phyloP scores from a whole-genome alignment of 2,329 filamentous ascomycete genomes.

The Colletotrichum siamense region DNA sequence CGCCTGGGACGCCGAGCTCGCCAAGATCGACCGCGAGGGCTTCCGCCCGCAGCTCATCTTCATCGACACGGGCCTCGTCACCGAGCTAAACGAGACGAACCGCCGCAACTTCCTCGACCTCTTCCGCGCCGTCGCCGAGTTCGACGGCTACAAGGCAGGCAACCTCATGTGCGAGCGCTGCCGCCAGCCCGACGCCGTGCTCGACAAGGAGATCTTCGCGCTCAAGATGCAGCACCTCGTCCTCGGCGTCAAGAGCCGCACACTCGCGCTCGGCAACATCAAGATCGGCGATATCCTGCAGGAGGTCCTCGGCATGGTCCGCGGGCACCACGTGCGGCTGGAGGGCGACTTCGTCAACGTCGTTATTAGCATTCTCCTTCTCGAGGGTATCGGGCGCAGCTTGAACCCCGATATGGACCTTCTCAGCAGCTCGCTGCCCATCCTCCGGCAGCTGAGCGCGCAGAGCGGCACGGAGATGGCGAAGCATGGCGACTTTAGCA shows the following conservation, averaged over 20 bases:
- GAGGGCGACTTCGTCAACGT: constrained; percentile 99
- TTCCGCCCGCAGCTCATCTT: constrained; percentile 95
- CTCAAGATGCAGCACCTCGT: constrained; percentile 97
- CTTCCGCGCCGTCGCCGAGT: constrained; percentile 94
- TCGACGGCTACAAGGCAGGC: constrained; percentile 94
- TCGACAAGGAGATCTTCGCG: constrained; percentile 89
- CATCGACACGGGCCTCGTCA: constrained; percentile 95
- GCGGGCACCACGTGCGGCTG: constrained; percentile 87
- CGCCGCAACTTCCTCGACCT: constrained; percentile 91
- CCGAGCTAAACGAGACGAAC: constrained; percentile 87
- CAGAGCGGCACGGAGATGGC: constrained; percentile 75
- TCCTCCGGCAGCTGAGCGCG: constrained; percentile 84
- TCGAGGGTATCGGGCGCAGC: constrained; percentile 91
- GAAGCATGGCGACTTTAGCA: constrained; percentile 77
- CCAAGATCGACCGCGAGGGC: constrained; percentile 81
- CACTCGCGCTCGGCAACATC: constrained; percentile 90
- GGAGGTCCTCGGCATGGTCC: constrained; percentile 89
- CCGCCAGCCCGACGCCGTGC: constrained; percentile 87
- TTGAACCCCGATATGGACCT: constrained; percentile 89
- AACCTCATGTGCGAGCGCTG: constrained; percentile 96
- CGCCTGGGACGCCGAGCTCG: constrained; percentile 77
- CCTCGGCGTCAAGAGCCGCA: constrained; percentile 85
- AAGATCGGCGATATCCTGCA: constrained; percentile 96
- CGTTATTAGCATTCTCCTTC: constrained; percentile 88
- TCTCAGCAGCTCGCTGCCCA: constrained; percentile 84